Percentiles rank a stretch among this genome's conserved stretches.
phyloP scores from a whole-genome alignment of 371 early-diverging fungal genomes.

The Spiromyces aspiralis region DNA sequence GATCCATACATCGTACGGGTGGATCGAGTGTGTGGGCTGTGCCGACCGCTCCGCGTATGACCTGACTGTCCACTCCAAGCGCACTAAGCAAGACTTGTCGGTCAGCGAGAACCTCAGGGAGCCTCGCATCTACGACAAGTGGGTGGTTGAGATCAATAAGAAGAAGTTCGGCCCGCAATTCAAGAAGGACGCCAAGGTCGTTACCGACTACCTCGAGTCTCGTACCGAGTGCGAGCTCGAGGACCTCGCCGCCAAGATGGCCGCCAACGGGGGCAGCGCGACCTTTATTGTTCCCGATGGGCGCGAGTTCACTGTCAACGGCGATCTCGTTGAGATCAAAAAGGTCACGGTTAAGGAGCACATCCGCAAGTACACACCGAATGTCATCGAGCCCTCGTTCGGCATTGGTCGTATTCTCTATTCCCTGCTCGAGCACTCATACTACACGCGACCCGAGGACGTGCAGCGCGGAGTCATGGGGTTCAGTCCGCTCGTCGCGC shows the following conservation, averaged over 20 bases:
- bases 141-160: constrained; percentile 80
- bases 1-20: constrained; percentile 80
- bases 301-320: constrained; percentile 46
- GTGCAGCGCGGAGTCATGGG: constrained; percentile 78
- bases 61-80: constrained; percentile 80
- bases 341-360: constrained; percentile 60
- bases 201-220: constrained; percentile 54
- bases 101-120: constrained; percentile 78
- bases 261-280: constrained; percentile 25
- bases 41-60: constrained; percentile 99
- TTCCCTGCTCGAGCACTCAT: constrained; percentile 93
- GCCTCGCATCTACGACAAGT: constrained; percentile 62
- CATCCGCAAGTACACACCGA: constrained; percentile 94
- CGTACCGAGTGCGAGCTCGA: constrained; percentile 45
- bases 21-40: constrained; percentile 99
- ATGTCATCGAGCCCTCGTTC: constrained; percentile 99
- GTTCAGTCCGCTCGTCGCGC: constrained; percentile 87
- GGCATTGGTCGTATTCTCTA: constrained; percentile 99
- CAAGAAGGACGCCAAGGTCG: constrained; percentile 80
- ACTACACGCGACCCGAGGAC: constrained; percentile 80
- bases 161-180: constrained; percentile 85
- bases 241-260: constrained; percentile 37
- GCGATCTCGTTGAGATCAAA: constrained; percentile 53
- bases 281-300: constrained; percentile 40
- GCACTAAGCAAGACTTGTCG: constrained; percentile 85